Conservation (phyloP, 768 basidiomycete genomes). For the Galerina marginata region DNA sequence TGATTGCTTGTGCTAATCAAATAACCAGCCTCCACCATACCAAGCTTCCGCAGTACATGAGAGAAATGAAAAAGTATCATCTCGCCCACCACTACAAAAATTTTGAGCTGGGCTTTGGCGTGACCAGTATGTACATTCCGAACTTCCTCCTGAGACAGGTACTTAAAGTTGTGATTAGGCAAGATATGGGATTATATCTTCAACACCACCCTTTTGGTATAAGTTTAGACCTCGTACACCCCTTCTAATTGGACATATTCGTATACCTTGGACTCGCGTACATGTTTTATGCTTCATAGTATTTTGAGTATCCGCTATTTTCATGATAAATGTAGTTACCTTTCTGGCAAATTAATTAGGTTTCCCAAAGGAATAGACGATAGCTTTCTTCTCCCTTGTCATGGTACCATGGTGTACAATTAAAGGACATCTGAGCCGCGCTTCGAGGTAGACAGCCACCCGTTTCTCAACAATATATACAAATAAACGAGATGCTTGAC, state of each 20-base stretch:
- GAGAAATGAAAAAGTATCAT: constrained; percentile 96
- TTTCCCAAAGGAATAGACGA: neutral
- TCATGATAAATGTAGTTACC: neutral
- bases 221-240: constrained; percentile 20
- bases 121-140: constrained; percentile 69
- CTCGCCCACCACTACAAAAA: constrained; percentile 98
- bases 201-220: constrained; percentile 78
- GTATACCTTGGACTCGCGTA: neutral
- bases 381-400: neutral
- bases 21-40: constrained; percentile 78
- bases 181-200: constrained; percentile 96
- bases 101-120: constrained; percentile 96
- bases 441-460: no score
- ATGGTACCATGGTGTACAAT: no score
- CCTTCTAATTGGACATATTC: neutral
- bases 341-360: neutral
- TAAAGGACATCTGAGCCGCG: no score
- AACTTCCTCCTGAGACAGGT: neutral
- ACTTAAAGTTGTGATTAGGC: constrained; percentile 43
- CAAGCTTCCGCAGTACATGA: constrained; percentile 82
- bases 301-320: neutral
- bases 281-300: neutral
- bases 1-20: constrained; percentile 12
- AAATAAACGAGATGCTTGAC: no score
- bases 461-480: no score